Conservation (phyloP, 2,329 filamentous ascomycete genomes). For the Byssoonygena ceratinophila region DNA sequence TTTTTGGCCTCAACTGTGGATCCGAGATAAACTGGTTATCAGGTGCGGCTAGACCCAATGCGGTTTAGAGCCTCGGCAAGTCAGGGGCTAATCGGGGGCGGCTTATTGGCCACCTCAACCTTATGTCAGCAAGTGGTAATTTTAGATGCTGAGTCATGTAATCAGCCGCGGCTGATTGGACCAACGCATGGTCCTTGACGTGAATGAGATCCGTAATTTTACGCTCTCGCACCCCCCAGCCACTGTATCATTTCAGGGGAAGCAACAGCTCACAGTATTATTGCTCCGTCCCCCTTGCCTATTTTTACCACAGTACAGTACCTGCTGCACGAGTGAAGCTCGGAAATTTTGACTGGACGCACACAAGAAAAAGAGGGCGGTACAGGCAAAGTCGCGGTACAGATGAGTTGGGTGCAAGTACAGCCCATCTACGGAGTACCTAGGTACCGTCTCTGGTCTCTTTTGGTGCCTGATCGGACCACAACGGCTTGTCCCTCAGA, state of each 20-base stretch:
- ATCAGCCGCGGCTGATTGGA: neutral
- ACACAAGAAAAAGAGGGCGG: neutral
- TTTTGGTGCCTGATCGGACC: neutral
- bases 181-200: neutral
- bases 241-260: neutral
- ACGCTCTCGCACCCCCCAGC: neutral
- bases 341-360: conserved; percentile 4
- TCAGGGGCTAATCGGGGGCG: neutral
- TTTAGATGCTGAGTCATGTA: neutral
- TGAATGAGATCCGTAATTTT: neutral
- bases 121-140: neutral
- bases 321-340: neutral
- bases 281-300: too few relatives aligned
- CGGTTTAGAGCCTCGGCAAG: neutral
- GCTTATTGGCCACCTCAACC: neutral
- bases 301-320: too few relatives aligned
- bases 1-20: conserved; percentile 3
- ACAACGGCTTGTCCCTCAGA: neutral
- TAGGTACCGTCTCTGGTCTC: neutral
- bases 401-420: neutral
- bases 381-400: neutral
- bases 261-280: neutral
- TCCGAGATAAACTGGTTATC: conserved; percentile 2
- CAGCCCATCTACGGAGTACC: neutral
- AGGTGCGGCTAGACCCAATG: neutral